phyloP scores from a whole-genome alignment of 1,284 basidiomycete species.

The Ceratobasidium sp. region DNA sequence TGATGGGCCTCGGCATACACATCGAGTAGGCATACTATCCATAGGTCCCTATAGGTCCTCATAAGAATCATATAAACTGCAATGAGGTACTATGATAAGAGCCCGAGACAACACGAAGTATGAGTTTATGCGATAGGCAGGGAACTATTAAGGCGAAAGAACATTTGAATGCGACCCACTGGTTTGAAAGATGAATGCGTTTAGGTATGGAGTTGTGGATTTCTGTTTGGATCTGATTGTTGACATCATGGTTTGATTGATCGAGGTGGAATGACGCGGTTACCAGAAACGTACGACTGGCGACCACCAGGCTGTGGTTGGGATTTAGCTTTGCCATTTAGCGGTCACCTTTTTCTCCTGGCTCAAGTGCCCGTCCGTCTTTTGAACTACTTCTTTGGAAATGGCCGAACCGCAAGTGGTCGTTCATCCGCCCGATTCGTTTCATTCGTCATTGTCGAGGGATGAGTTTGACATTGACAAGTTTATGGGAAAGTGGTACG shows the following conservation, averaged over 20 bases:
- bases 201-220: neutral
- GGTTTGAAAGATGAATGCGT: too few relatives aligned
- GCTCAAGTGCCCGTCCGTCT: neutral
- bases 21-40: too few relatives aligned
- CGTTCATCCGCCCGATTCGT: slow-evolving; percentile 37
- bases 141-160: too few relatives aligned
- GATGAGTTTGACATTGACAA: slow-evolving; percentile 50
- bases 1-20: too few relatives aligned
- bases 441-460: slow-evolving; percentile 47
- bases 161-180: too few relatives aligned
- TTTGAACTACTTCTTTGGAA: neutral
- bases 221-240: neutral
- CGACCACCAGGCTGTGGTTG: too few relatives aligned
- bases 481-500: slow-evolving; percentile 56
- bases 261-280: neutral
- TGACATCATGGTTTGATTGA: neutral
- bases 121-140: too few relatives aligned
- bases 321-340: too few relatives aligned
- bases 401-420: neutral
- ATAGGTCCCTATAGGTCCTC: too few relatives aligned
- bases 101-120: too few relatives aligned
- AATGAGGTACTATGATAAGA: too few relatives aligned
- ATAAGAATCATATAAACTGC: too few relatives aligned
- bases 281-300: neutral
- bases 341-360: neutral